phyloP scores from a whole-genome alignment of 176 grass and related monocot genomes.

The Dendrocalamus sinicus region DNA sequence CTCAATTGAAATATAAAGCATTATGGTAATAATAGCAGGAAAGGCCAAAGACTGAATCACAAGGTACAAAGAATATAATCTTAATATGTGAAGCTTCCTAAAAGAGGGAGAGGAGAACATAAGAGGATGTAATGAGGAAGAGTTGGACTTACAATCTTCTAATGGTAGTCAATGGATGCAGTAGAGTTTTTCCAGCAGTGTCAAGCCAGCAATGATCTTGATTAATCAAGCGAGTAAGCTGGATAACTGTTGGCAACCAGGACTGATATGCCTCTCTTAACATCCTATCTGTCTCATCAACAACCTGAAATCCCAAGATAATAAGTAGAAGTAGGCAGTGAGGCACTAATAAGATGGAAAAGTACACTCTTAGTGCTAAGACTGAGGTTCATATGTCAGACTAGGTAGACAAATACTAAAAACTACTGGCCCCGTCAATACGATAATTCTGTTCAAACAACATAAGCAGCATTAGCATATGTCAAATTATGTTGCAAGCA shows the following conservation, averaged over 20 bases:
- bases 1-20: conserved; percentile 5
- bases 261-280: conserved; percentile 92
- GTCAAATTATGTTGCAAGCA: not conserved
- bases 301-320: conserved; percentile 56
- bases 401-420: not conserved
- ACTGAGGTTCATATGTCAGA: not conserved
- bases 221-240: conserved; percentile 53
- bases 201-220: conserved; percentile 43
- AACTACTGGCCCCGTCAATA: not conserved
- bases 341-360: conserved; percentile 28
- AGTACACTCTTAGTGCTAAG: not conserved
- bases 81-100: not conserved
- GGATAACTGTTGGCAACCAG: conserved; percentile 87
- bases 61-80: not conserved
- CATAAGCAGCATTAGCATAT: not conserved
- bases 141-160: conserved; percentile 72
- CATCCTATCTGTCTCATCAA: conserved; percentile 93
- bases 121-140: not conserved
- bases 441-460: conserved; percentile 21
- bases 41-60: not conserved
- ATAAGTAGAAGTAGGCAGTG: conserved; percentile 14
- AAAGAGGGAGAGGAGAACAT: conserved; percentile 8
- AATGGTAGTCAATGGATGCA: conserved; percentile 70
- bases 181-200: conserved; percentile 35
- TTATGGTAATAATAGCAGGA: not conserved